phyloP scores from a whole-genome alignment of 2,329 filamentous ascomycete species.

The Chalaropsis ovoidea region DNA sequence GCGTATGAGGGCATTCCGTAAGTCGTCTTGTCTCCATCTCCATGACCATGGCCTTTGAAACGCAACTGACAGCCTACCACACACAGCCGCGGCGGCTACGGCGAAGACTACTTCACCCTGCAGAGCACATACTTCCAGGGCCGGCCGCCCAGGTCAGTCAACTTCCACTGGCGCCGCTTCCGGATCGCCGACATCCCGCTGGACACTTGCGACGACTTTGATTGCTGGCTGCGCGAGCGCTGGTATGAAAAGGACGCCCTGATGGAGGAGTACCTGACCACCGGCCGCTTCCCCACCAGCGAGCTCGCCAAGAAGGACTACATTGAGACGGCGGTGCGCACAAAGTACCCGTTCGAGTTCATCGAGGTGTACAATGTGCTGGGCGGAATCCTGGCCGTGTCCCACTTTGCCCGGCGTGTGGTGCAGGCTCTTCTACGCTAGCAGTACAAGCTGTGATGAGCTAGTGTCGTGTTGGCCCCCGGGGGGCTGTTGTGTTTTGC shows the following conservation, averaged over 20 bases:
- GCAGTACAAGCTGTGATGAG: background rate
- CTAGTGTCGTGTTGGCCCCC: background rate
- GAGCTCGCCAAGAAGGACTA: conserved; percentile 22
- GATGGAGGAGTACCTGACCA: conserved; percentile 70
- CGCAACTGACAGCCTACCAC: conserved; percentile 3
- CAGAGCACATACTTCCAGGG: conserved; percentile 81
- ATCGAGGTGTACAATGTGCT: conserved; percentile 24
- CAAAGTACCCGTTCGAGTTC: conserved; percentile 24
- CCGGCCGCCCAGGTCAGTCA: conserved; percentile 83
- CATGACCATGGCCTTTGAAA: background rate
- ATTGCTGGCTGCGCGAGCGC: conserved; percentile 70
- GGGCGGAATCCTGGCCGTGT: conserved; percentile 18
- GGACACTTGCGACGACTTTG: conserved; percentile 62
- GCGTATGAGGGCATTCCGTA: conserved; percentile 90
- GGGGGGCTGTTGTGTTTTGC: background rate
- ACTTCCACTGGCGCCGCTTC: conserved; percentile 92
- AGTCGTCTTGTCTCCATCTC: conserved; percentile 35
- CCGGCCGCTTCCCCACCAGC: conserved; percentile 61
- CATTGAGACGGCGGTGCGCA: conserved; percentile 24
- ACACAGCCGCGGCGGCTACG: conserved; percentile 61
- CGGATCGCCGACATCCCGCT: conserved; percentile 70
- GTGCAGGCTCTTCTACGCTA: conserved; percentile 11
- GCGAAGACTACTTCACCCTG: conserved; percentile 84
- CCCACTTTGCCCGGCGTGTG: conserved; percentile 19
- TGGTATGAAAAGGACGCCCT: conserved; percentile 91